Conservation (phyloP, 257 asterid genomes). For the Schizonepeta tenuifolia region DNA sequence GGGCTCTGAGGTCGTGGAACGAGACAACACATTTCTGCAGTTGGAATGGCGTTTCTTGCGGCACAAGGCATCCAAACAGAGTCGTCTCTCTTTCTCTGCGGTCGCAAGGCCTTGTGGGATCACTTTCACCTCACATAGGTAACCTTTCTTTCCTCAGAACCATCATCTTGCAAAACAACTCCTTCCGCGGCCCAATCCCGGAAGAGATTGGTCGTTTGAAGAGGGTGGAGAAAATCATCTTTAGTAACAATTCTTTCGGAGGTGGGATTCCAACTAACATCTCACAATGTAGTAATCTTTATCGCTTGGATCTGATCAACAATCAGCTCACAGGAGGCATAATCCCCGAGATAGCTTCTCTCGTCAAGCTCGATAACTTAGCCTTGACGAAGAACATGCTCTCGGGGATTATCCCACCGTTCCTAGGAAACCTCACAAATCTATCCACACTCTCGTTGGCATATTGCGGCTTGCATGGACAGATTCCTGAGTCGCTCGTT, state of each 20-base stretch:
- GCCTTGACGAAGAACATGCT: not conserved
- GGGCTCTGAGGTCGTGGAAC: not conserved
- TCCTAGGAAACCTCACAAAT: not conserved
- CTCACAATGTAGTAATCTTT: not conserved
- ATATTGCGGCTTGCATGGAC: not conserved
- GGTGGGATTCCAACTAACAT: not conserved
- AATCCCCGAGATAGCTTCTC: not conserved
- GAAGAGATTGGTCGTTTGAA: not conserved
- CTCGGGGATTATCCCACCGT: not conserved
- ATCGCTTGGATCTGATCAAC: not conserved
- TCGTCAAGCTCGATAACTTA: not conserved
- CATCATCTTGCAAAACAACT: not conserved
- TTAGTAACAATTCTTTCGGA: not conserved
- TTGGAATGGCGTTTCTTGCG: not conserved
- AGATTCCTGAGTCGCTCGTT: conserved; percentile 4
- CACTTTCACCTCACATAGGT: not conserved
- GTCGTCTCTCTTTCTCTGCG: not conserved
- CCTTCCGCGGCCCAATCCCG: not conserved
- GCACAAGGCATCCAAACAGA: not conserved
- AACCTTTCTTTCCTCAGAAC: not conserved
- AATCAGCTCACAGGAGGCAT: not conserved
- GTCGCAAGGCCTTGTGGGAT: not conserved
- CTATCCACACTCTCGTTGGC: not conserved
- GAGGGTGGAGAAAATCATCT: not conserved
- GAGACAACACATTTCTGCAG: not conserved